Percentiles rank a stretch among this genome's conserved stretches.
These are phyloP conservation scores for Quercus phellos DNA, from an alignment of 331 rosid genomes.

Conservation along the genomic window DNA sequence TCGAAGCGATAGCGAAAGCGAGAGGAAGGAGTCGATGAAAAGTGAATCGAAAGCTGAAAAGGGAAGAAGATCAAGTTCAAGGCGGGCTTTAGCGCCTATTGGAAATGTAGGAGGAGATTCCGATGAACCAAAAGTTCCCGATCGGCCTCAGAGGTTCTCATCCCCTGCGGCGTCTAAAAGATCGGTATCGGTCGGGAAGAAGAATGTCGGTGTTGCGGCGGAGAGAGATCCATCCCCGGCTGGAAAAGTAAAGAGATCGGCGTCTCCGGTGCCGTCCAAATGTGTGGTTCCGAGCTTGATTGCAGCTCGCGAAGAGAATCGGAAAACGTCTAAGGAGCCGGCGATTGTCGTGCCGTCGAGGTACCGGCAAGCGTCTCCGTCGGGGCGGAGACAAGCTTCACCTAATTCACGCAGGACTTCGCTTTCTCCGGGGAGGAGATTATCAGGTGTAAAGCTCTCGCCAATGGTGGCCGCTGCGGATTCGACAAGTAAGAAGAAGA, in stretches of 20 bases:
- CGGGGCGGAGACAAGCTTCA: slow-evolving; percentile 74
- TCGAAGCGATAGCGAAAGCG: slow-evolving; percentile 15
- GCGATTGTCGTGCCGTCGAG: slow-evolving; percentile 86
- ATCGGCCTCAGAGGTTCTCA: slow-evolving; percentile 59
- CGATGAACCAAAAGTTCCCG: slow-evolving; percentile 21
- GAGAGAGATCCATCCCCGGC: slow-evolving; percentile 88
- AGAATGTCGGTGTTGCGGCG: slow-evolving; percentile 1
- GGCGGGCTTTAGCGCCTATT: slow-evolving; percentile 57
- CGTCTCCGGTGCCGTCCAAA: slow-evolving; percentile 87
- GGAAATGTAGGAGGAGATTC: slow-evolving; percentile 21
- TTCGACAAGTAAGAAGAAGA: slow-evolving; percentile 63
- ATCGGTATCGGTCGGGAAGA: slow-evolving; percentile 48
- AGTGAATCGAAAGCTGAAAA: slow-evolving; percentile 31
- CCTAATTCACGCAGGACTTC: slow-evolving; percentile 70
- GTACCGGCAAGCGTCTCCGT: slow-evolving; percentile 84
- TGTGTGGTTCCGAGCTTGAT: slow-evolving; percentile 80
- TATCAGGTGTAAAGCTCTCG: slow-evolving; percentile 65
- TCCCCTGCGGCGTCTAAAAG: slow-evolving; percentile 79
- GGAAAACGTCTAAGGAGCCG: slow-evolving; percentile 57
- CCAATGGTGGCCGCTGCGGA: slow-evolving; percentile 45
- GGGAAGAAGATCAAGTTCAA: slow-evolving; percentile 13
- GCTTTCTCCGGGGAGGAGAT: slow-evolving; percentile 74
- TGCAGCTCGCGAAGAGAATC: slow-evolving; percentile 75
- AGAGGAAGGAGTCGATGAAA: slow-evolving; percentile 22
- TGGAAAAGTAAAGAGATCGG: slow-evolving; percentile 65